These are phyloP conservation scores for Adiantum capillusveneris DNA, from an alignment of 75 land plant genomes.

Conservation along the genomic window DNA sequence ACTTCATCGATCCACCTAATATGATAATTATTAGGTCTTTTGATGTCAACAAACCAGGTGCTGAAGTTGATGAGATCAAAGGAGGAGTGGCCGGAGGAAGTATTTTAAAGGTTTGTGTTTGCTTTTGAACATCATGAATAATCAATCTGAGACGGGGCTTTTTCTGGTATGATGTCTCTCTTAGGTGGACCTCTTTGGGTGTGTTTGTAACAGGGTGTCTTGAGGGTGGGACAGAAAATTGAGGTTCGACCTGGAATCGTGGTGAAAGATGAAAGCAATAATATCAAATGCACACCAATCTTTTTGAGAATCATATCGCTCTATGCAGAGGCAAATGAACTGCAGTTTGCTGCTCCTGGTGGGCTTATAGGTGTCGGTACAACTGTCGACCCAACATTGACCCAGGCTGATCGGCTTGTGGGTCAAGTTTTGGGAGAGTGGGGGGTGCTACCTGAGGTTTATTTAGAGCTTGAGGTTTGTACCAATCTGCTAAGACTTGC, in stretches of 20 bases:
- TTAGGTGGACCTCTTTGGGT: not conserved
- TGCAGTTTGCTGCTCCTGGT: conserved; percentile 96
- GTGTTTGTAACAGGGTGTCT: conserved; percentile 59
- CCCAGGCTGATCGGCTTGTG: conserved; percentile 94
- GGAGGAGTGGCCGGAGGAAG: conserved; percentile 99
- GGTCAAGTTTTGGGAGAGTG: conserved; percentile 98
- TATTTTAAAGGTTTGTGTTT: conserved; percentile 65
- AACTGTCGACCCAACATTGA: conserved; percentile 95
- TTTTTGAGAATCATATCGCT: conserved; percentile 88
- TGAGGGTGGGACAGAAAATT: conserved; percentile 80
- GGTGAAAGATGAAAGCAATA: conserved; percentile 81
- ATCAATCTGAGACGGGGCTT: not conserved
- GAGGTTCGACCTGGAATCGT: conserved; percentile 97
- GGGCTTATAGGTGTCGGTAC: conserved; percentile 99
- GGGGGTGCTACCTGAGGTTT: conserved; percentile 89
- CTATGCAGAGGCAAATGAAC: conserved; percentile 94
- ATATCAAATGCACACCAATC: conserved; percentile 91
- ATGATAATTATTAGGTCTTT: conserved; percentile 96
- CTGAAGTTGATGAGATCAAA: conserved; percentile 92
- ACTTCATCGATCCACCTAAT: conserved; percentile 74
- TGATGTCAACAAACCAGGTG: conserved; percentile 99
- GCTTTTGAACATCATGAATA: no score
- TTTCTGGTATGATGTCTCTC: no score
- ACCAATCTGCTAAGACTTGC: no score
- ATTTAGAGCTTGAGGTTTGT: conserved; percentile 94